Base-by-base conservation (phyloP, 176 grass and related monocot species). In the Carex scoparia region DNA sequence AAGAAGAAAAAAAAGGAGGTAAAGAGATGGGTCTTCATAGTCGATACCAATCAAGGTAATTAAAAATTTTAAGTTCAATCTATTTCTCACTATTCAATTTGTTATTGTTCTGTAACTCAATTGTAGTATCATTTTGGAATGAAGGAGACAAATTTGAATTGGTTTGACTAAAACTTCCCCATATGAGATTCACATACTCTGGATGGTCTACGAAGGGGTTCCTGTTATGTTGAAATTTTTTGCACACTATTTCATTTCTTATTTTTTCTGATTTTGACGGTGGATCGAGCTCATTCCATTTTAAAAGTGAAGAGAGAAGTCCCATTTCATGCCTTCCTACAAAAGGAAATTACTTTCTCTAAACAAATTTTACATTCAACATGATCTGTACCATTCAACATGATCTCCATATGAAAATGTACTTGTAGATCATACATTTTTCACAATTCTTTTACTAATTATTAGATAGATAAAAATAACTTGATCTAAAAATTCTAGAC, bases 131-230 rank as follows among this genome's bases (percentile, higher is more conserved):
- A 7, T 18, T 70, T 70, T 35, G 7, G 37, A 70, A 2, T 8
- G 35, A 70, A 18, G 65, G 65, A 68, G 35, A 68, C 10, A 56
- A 69, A 80, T 18, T 71, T 71, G 58, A 42, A 88, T 28, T 69
- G 44, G 63, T 44, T 37, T 61, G n/a, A 87, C 7, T 64, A n/a
- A 55, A 78, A 18, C 90, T 78, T 80, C 68, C 76, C 93, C 90
- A 95, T 44, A 92, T 80, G 65, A 92, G 83, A 86, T 92, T 92
- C 57, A 83, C 90, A 86, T 88, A 95, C 68, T 95, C 89, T 58
- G 90, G 93, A 88, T 92, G 90, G 77, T 95, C 90, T 13, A 95
- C 32, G 56, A 95, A 95, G 58, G 93, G 93, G 80, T 95, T 95
- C 84, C 90, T 85, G 62, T 95, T 95, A 59, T 95, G 89, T 82